Evolutionary conservation across 108 stramenopile genomes (phyloP).

Genomic region (Nitzschia palea): DNA sequence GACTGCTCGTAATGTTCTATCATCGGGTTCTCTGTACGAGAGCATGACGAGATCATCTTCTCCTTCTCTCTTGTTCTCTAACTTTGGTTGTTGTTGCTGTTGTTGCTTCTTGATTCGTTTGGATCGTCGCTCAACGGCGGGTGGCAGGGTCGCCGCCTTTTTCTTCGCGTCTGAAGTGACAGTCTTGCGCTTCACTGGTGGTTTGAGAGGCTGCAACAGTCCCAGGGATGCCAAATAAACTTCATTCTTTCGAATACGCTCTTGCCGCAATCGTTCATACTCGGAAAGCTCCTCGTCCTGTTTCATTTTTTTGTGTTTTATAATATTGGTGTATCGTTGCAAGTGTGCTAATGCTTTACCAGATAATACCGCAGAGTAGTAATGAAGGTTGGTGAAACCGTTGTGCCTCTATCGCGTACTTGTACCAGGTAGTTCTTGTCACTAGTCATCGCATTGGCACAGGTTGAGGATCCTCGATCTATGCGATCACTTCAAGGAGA

Average conservation of each 20-base stretch:
- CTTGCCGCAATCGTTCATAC: conserved; percentile 36
- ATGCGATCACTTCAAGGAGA: no score
- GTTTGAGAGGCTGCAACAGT: conserved; percentile 19
- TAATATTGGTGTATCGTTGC: not conserved
- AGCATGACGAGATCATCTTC: conserved; percentile 12
- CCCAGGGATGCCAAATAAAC: conserved; percentile 36
- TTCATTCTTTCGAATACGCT: conserved; percentile 44
- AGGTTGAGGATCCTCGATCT: no score
- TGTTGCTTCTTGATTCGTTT: conserved; percentile 11
- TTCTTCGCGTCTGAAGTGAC: not conserved
- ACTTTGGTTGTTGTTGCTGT: conserved; percentile 3
- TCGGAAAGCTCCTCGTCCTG: conserved; percentile 38
- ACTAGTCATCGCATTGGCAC: no score
- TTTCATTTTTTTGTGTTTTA: not conserved
- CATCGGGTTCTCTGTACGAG: not conserved
- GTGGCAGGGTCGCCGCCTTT: not conserved
- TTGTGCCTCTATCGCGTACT: no score
- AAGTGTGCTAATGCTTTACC: no score
- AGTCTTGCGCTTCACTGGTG: conserved; percentile 3
- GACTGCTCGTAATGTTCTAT: not conserved
- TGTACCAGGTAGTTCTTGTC: no score
- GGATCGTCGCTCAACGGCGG: conserved; percentile 10
- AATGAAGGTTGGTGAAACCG: no score
- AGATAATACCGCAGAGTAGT: no score
- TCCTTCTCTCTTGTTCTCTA: not conserved